phyloP scores from a whole-genome alignment of 441 rosid species.

The Croton setiger region DNA sequence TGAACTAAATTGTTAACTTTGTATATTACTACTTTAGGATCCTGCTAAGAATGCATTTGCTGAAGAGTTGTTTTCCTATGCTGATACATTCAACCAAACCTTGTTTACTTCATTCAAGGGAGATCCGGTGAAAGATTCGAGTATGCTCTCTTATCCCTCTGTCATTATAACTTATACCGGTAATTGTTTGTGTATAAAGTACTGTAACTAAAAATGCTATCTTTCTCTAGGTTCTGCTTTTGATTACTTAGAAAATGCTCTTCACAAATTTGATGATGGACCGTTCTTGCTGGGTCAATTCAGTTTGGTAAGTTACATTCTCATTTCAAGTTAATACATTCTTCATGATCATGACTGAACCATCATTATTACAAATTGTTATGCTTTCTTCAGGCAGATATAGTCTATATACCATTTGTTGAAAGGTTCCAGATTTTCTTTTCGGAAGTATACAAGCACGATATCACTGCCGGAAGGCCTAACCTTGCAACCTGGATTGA shows the following conservation, averaged over 20 bases:
- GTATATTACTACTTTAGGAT: constrained; percentile 50
- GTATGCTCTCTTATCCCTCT: constrained; percentile 37
- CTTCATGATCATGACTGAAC: background rate
- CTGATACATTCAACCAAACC: constrained; percentile 42
- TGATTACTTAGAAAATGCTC: constrained; percentile 69
- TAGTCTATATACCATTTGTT: constrained; percentile 63
- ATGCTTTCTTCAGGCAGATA: constrained; percentile 51
- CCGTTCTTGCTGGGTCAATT: constrained; percentile 84
- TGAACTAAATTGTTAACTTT: constrained; percentile 11
- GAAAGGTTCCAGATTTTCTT: constrained; percentile 60
- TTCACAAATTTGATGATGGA: constrained; percentile 65
- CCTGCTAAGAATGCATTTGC: constrained; percentile 56
- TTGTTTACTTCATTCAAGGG: constrained; percentile 55
- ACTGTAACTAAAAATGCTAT: background rate
- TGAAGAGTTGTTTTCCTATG: constrained; percentile 55
- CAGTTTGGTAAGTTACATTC: constrained; percentile 49
- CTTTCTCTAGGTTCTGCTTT: constrained; percentile 54
- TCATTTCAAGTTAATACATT: background rate
- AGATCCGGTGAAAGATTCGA: constrained; percentile 45
- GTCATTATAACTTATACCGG: background rate
- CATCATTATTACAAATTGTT: background rate
- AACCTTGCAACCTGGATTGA: constrained; percentile 70
- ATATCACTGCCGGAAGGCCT: constrained; percentile 70
- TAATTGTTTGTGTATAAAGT: constrained; percentile 2
- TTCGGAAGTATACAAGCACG: constrained; percentile 44